Conservation (phyloP, 441 rosid species). For the Populus hybrid region DNA sequence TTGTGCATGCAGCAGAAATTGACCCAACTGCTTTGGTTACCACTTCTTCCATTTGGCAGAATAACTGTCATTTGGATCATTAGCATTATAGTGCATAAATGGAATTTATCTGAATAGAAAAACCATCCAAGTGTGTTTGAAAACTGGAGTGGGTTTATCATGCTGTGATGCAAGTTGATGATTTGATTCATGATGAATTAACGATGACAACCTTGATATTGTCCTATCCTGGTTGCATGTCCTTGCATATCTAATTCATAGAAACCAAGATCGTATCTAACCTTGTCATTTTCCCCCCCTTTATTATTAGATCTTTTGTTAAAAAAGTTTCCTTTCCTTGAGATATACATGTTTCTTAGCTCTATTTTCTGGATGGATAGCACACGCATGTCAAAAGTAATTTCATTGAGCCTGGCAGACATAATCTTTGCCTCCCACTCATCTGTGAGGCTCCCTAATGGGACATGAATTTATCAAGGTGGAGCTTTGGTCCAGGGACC, state of each 20-base stretch:
- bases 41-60: neutral
- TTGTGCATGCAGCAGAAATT: constrained; percentile 3
- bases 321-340: neutral
- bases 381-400: neutral
- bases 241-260: neutral
- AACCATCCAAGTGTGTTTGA: neutral
- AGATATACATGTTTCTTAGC: neutral
- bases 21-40: neutral
- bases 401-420: neutral
- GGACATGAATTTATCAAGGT: neutral
- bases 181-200: neutral
- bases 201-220: neutral
- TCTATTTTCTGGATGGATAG: neutral
- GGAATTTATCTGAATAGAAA: neutral
- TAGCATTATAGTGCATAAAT: constrained; percentile 1
- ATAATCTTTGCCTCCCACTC: neutral
- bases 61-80: neutral
- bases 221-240: neutral
- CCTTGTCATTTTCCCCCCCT: neutral
- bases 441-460: neutral
- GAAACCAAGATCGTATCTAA: neutral
- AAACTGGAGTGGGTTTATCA: neutral
- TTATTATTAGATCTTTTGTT: neutral
- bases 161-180: neutral
- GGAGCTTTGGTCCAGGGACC: neutral